These are phyloP conservation scores for Penicillium sp. DNA, from an alignment of 2,329 filamentous ascomycete genomes.

Conservation along the genomic window DNA sequence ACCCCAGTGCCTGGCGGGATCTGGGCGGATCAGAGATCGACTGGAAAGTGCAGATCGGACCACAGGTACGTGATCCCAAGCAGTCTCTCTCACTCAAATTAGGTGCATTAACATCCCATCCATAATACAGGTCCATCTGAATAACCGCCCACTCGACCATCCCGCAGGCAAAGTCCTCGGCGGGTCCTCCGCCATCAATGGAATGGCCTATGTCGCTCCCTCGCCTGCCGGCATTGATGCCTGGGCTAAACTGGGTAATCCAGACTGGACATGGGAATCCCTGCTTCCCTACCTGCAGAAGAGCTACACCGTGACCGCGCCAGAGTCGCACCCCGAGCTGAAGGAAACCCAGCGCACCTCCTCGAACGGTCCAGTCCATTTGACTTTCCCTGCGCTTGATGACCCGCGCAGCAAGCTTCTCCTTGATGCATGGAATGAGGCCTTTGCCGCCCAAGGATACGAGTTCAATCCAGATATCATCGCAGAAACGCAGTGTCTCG, in stretches of 20 bases:
- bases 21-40: constrained; percentile 16
- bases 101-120: neutral
- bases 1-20: constrained; percentile 7
- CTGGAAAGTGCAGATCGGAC: constrained; percentile 15
- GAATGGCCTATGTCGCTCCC: constrained; percentile 41
- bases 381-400: constrained; percentile 11
- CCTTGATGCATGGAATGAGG: constrained; percentile 17
- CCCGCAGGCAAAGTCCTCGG: constrained; percentile 35
- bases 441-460: constrained; percentile 14
- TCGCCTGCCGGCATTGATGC: constrained; percentile 43
- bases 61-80: constrained; percentile 6
- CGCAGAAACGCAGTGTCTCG: constrained; percentile 7
- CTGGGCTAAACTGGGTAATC: constrained; percentile 29
- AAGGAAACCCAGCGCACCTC: neutral
- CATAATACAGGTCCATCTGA: constrained; percentile 5
- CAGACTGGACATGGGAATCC: constrained; percentile 19
- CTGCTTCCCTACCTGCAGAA: constrained; percentile 19
- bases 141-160: constrained; percentile 22
- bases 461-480: constrained; percentile 7
- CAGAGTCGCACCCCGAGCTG: neutral
- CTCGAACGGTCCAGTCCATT: constrained; percentile 9
- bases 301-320: constrained; percentile 7
- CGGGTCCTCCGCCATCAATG: constrained; percentile 21
- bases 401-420: constrained; percentile 6
- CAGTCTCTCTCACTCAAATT: too few species aligned